Base-by-base conservation (phyloP, 2,329 filamentous ascomycete genomes). In the Coniochaeta ligniaria region DNA sequence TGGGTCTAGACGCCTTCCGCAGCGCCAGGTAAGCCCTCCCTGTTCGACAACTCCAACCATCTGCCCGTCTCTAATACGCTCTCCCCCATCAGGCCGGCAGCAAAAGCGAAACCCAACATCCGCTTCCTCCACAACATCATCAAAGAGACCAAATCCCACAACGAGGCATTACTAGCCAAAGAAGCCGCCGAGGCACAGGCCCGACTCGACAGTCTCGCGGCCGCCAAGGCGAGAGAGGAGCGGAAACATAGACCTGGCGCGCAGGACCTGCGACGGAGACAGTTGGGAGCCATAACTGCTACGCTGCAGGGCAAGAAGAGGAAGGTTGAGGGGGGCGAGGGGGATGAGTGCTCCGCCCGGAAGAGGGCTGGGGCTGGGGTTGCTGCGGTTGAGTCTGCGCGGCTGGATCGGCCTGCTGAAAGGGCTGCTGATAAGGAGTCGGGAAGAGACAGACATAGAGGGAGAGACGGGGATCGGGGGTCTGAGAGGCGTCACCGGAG, bases 81-180 rank as follows among this genome's bases (percentile, higher is more conserved):
- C 12, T 11, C 12, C 12, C 28, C 9, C 5, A 9, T 9, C 35
- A 92, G 85, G 69, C 84, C 87, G 61, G 75, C 83, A 54, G 83
- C 83, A 66, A 84, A 87, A 64, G 91, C 91, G 0, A 97, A 94
- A 71, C 93, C 94, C 3, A 98, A 99, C 69, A 97, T 91, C 0
- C 84, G 90, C 36, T 98, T 98, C 71, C 77, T 99, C 47, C 87
- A 87, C 61, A 89, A 95, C 68, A 90, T 98, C 60, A 91, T 99
- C 63, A 89, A 88, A 64, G 90, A 95, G 66, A 96, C 92, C 9
- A 90, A 96, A 67, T 89, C 76, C 59, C 94, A 99, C 75, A 99
- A 99, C 81, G 86, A 90, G 26, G 90, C 91, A 0, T 79, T 98
- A 33, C 84, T 92, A 20, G 91, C 90, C 0, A 96, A 88, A 69